These are phyloP conservation scores for Saturnispora bothae DNA, from an alignment of 805 yeast genomes.

Conservation along the genomic window DNA sequence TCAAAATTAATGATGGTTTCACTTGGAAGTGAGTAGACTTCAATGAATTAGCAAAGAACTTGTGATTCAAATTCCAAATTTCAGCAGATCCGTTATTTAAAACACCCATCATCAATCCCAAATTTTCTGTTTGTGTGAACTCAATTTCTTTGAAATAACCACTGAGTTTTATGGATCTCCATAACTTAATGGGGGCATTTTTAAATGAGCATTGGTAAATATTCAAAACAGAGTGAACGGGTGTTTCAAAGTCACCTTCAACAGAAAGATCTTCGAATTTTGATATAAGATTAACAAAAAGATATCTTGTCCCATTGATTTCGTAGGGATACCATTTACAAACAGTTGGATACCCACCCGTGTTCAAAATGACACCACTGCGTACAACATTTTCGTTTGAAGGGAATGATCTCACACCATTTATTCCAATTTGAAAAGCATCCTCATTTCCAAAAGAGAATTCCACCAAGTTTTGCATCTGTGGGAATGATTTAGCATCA, in stretches of 20 bases:
- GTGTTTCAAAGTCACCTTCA: slow-evolving; percentile 10
- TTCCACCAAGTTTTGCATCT: slow-evolving; percentile 10
- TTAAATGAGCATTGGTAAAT: slow-evolving; percentile 16
- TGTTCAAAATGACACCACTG: slow-evolving; percentile 20
- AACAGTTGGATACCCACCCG: slow-evolving; percentile 24
- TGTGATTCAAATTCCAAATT: slow-evolving; percentile 17
- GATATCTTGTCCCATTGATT: slow-evolving; percentile 14
- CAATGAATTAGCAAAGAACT: slow-evolving; percentile 9
- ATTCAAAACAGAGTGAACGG: slow-evolving; percentile 15
- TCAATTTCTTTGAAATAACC: slow-evolving; percentile 21
- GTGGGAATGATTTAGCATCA: slow-evolving; percentile 8
- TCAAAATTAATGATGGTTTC: slow-evolving; percentile 10
- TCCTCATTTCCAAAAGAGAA: slow-evolving; percentile 14
- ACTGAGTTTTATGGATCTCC: slow-evolving; percentile 15
- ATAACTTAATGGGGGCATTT: slow-evolving; percentile 7
- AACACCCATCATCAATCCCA: slow-evolving; percentile 17
- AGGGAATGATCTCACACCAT: slow-evolving; percentile 14
- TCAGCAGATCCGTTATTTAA: slow-evolving; percentile 21
- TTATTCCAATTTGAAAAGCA: slow-evolving; percentile 2
- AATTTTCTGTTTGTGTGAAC: slow-evolving; percentile 15
- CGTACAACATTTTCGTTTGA: slow-evolving; percentile 13
- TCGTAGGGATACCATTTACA: slow-evolving; percentile 20
- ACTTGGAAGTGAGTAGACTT: slow-evolving; percentile 1
- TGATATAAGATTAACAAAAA: slow-evolving; percentile 21
- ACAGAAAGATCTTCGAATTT: slow-evolving; percentile 8